These are phyloP conservation scores for Trichopus zeylanicus DNA, from an alignment of 116 monocot species.

Conservation along the genomic window DNA sequence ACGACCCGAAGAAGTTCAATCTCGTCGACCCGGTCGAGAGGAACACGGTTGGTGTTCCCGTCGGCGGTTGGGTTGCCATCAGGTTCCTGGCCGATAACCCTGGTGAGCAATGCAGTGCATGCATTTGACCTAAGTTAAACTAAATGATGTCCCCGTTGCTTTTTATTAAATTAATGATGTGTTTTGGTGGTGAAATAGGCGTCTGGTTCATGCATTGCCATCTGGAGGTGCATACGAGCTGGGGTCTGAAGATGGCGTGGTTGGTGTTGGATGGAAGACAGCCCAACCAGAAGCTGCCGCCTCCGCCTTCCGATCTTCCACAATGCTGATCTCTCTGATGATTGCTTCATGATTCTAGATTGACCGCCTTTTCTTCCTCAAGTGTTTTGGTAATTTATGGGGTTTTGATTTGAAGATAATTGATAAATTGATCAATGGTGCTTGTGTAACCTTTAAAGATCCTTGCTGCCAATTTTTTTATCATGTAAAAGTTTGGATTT, in stretches of 20 bases:
- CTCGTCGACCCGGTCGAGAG: conserved; percentile 9
- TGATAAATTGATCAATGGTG: too few species aligned
- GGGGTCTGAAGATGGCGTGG: conserved; percentile 50
- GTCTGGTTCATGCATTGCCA: conserved; percentile 61
- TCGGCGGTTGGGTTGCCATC: conserved; percentile 13
- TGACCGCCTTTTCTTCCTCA: too few species aligned
- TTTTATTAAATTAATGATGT: too few species aligned
- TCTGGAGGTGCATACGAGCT: conserved; percentile 42
- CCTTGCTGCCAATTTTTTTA: too few species aligned
- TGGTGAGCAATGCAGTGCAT: not conserved
- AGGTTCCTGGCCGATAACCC: conserved; percentile 10
- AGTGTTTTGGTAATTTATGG: not conserved
- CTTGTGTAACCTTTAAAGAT: too few species aligned
- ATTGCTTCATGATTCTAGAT: not conserved
- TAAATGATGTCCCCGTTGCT: too few species aligned
- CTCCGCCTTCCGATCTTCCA: conserved; percentile 45
- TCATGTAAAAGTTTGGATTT: too few species aligned
- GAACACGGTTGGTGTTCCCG: conserved; percentile 10
- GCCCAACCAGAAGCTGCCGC: conserved; percentile 36
- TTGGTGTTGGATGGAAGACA: conserved; percentile 26
- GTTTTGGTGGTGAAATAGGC: conserved; percentile 11
- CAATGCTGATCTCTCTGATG: conserved; percentile 20
- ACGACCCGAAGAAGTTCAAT: conserved; percentile 3
- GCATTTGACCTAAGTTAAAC: too few species aligned
- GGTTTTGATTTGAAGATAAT: too few species aligned